Percentiles rank a stretch among this genome's conserved stretches.
Evolutionary conservation across 2,329 filamentous ascomycete species (phyloP).

Genomic region (Penicillium sp.): DNA sequence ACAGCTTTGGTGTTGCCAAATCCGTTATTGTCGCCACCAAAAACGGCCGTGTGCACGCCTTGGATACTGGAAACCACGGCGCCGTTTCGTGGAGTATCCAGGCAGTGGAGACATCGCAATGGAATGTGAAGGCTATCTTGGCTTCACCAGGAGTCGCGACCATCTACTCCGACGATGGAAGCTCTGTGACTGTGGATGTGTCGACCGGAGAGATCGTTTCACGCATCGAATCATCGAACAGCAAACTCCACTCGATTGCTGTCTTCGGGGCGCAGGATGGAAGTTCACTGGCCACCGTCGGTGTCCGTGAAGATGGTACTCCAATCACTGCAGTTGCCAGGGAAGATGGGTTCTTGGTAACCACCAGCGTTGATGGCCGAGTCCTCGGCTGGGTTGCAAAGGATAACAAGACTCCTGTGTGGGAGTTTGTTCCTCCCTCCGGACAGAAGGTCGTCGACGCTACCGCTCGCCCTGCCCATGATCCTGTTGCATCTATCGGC

Average conservation of each 20-base stretch:
- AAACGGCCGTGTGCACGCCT: conserved; percentile 73
- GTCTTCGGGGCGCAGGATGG: conserved; percentile 26
- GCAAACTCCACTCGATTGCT: conserved; percentile 33
- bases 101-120: conserved; percentile 59
- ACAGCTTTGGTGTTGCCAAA: conserved; percentile 83
- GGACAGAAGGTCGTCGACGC: conserved; percentile 68
- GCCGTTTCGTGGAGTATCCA: conserved; percentile 72
- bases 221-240: conserved; percentile 22
- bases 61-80: conserved; percentile 74
- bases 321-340: conserved; percentile 30
- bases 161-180: conserved; percentile 60
- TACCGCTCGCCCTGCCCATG: conserved; percentile 67
- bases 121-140: conserved; percentile 67
- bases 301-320: conserved; percentile 37
- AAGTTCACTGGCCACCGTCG: conserved; percentile 26
- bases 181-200: conserved; percentile 54
- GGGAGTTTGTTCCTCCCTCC: conserved; percentile 68
- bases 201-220: conserved; percentile 44
- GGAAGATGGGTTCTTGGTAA: conserved; percentile 40
- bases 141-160: conserved; percentile 60
- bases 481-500: conserved; percentile 91
- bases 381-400: conserved; percentile 45
- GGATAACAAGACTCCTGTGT: conserved; percentile 51
- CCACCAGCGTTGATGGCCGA: conserved; percentile 40
- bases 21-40: conserved; percentile 75